A percentile compares a stretch with the other conserved stretches of the same genome.
phyloP scores from a whole-genome alignment of 176 grass and related monocot species.

The Neostapfia colusana region DNA sequence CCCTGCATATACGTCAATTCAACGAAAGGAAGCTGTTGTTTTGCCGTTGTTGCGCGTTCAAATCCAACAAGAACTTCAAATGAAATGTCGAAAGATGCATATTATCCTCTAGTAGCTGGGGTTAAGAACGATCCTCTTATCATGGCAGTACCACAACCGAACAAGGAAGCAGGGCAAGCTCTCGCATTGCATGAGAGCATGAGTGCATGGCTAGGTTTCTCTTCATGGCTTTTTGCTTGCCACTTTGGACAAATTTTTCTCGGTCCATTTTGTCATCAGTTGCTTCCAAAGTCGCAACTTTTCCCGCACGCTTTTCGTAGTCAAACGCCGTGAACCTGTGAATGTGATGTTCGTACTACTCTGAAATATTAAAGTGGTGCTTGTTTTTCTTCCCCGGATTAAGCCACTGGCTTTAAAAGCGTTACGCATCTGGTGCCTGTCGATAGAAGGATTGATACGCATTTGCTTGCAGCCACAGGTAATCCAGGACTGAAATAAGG shows the following conservation, averaged over 20 bases:
- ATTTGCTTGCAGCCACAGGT: slow-evolving; percentile 6
- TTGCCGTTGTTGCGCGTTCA: too few relatives aligned
- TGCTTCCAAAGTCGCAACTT: slow-evolving; percentile 5
- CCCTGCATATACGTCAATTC: too few relatives aligned
- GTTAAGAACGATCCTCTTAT: too few relatives aligned
- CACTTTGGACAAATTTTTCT: slow-evolving; percentile 3
- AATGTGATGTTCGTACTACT: slow-evolving; percentile 23
- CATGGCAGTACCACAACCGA: too few relatives aligned
- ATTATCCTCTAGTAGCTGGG: too few relatives aligned
- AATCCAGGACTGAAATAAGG: slow-evolving; percentile 1
- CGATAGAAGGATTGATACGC: background rate
- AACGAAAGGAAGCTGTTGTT: too few relatives aligned
- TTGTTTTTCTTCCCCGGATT: background rate
- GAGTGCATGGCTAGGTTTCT: too few relatives aligned
- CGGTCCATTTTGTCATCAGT: background rate
- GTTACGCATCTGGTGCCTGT: background rate
- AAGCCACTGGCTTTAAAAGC: background rate
- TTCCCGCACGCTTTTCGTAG: background rate
- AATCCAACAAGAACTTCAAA: too few relatives aligned
- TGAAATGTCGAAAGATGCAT: too few relatives aligned
- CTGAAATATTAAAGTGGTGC: background rate
- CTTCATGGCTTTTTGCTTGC: too few relatives aligned
- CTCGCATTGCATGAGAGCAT: too few relatives aligned
- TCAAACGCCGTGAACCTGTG: slow-evolving; percentile 40
- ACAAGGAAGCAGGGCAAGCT: too few relatives aligned